Evolutionary conservation across 352 stramenopile species (phyloP), one percentile per base, ranked within the genome.

Genomic region (Pythium chondricola): DNA sequence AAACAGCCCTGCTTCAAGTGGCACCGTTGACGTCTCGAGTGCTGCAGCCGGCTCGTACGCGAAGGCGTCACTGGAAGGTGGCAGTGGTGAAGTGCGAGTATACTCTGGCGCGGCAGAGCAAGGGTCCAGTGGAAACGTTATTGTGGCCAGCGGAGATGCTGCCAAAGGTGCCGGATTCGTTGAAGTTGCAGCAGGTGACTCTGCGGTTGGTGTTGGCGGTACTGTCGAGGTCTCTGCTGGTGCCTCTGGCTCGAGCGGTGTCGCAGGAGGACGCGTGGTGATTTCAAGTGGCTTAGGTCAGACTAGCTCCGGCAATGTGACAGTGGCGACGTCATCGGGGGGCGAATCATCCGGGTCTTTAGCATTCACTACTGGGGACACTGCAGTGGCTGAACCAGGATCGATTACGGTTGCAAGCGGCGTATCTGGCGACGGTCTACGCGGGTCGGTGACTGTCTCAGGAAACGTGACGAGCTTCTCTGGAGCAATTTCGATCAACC

Each of bases 1-100:
- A 14, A 84, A 87, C 30, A 65, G 43, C 25, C 58, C 69, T 14
- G 24, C 14, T 4, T 48, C 61, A 38, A 87, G 71, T 48, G 75
- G 65, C 13, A 42, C 60, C 13, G 65, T 87, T 46, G 53, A 64
- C 5, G 67, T 87, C 16, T 45, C 69, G 2, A 80, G 69, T 38
- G 69, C 73, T 41, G 63, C 71, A 39, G 49, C 55, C 14, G 71
- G 67, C 22, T 67, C 64, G 13, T 75, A 72, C 25, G 40, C 35
- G n/a, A 69, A 72, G 18, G 67, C 67, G 26, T 71, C 58, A 38
- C 32, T 56, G 7, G 32, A 22, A 53, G 65, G 67, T 7, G 11
- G 67, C 24, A 71, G 69, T 30, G 69, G 67, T 10, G 58, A 44
- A 27, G 48, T 84, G 35, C 24, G 58, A 16, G 25, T 84, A 22